Conservation (phyloP, 2,329 filamentous ascomycete species). For the Fusarium brevicatenulatum region DNA sequence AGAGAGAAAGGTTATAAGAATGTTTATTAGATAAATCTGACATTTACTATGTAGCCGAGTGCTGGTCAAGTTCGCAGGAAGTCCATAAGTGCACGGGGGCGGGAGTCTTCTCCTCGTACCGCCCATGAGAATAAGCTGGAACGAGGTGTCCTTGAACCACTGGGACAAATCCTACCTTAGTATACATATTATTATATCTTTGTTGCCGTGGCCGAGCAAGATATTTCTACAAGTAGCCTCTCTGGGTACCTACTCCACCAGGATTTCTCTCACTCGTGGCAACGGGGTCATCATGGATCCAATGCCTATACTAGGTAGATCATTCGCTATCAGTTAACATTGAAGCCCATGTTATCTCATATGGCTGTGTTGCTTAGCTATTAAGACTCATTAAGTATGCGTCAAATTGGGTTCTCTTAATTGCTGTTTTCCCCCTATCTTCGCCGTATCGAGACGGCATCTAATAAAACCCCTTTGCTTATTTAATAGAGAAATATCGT, state of each 20-base stretch:
- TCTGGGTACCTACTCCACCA: neutral
- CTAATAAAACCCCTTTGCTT: conserved; percentile 12
- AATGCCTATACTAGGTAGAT: neutral
- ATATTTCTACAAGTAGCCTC: neutral
- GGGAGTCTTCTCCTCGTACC: neutral
- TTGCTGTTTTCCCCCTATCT: conserved; percentile 1
- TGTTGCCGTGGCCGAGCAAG: neutral
- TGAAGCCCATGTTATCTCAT: neutral
- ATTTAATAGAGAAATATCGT: conserved; percentile 23
- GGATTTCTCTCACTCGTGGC: neutral
- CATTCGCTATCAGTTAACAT: neutral
- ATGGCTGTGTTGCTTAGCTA: neutral
- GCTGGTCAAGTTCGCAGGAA: conserved; percentile 27
- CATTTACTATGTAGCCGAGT: neutral
- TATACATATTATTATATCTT: neutral
- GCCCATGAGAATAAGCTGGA: neutral
- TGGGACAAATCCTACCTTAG: too few species aligned
- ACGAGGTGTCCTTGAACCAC: neutral
- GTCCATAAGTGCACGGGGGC: conserved; percentile 4
- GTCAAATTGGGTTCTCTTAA: conserved; percentile 34
- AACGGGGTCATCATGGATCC: neutral
- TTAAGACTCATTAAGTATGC: conserved; percentile 7
- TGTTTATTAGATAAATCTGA: neutral
- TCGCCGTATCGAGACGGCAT: conserved; percentile 4
- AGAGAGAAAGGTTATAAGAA: neutral